phyloP scores from a whole-genome alignment of 148 eudicot species.

The Fagopyrum esculentum region DNA sequence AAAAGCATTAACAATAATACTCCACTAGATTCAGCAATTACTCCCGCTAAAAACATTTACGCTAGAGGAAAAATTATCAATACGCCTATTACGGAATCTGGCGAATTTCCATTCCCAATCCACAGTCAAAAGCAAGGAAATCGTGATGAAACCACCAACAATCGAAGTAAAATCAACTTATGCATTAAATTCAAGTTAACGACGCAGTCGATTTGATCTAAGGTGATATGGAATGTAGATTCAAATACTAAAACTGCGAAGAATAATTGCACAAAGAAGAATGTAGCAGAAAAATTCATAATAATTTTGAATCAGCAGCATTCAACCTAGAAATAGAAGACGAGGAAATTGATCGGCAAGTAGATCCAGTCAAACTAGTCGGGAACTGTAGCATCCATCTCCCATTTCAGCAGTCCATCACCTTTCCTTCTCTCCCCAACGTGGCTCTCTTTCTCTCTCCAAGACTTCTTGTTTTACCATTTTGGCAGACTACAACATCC shows the following conservation, averaged over 20 bases:
- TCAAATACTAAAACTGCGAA: not conserved
- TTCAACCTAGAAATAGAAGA: not conserved
- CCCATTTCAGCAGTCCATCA: not conserved
- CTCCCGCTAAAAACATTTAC: not conserved
- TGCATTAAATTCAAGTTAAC: not conserved
- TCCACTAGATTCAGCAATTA: slow-evolving; percentile 2
- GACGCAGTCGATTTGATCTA: not conserved
- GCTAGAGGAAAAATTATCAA: not conserved
- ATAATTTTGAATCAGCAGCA: not conserved
- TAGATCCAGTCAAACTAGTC: not conserved
- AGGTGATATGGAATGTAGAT: not conserved
- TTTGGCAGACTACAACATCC: not conserved
- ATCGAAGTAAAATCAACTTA: not conserved
- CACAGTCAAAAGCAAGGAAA: not conserved
- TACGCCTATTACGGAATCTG: not conserved
- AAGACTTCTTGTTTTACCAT: not conserved
- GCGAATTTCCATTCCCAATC: too few relatives aligned
- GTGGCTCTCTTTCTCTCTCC: not conserved
- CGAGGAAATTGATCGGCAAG: not conserved
- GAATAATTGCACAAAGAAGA: not conserved
- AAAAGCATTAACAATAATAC: not conserved
- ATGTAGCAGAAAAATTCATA: not conserved
- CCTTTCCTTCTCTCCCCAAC: not conserved
- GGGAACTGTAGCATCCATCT: not conserved
- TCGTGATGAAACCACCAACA: not conserved